Evolutionary conservation across 805 yeast genomes (phyloP), one percentile per base, ranked within the genome.

Genomic region (Isabelozyma pseudorhagii): DNA sequence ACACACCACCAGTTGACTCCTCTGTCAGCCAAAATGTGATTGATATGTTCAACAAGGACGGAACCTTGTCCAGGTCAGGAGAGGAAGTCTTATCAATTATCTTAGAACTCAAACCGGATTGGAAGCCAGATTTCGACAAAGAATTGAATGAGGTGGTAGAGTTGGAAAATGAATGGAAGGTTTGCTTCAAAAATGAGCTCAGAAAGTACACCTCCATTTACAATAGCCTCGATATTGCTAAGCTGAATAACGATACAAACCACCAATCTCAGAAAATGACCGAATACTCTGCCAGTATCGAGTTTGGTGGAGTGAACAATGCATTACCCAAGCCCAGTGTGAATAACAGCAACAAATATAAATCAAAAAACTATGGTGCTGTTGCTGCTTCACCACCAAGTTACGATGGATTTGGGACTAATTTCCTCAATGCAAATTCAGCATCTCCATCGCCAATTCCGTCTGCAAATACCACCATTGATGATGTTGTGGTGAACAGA

Each of bases 241-340:
- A 63, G 38, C 50, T 51, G 7, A 56, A 54, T 21, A 49, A 40
- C 3, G 68, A 69, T 46, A 52, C 56, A 2, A 49, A 46, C 17
- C 72, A 73, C 50, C 66, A 65, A 44, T 72, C 75, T 2, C 55
- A 56, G 8, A 61, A 57, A 45, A 46, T 68, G 46, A 63, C 65
- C 7, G 77, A 73, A 49, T 59, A 66, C 49, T 68, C 64, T 47
- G 76, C 75, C 5, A 64, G 73, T 40, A 55, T 71, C 42, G 69
- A 66, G 34, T 73, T 71, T 60, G 77, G 76, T 0, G 77, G 78
- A 5, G 59, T 54, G 45, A 53, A 54, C 41, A 67, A 66, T 50
- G 71, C 71, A 2, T 53, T 63, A 38, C 57, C 60, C 31, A 62
- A 60, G 34, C 38, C 52, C 1, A 14, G 17, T 14, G 17, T 11